A percentile compares a stretch with the other conserved stretches of the same genome.
These are phyloP conservation scores for Dendrobium chrysotoxum DNA, from an alignment of 106 monocot species.

Conservation along the genomic window DNA sequence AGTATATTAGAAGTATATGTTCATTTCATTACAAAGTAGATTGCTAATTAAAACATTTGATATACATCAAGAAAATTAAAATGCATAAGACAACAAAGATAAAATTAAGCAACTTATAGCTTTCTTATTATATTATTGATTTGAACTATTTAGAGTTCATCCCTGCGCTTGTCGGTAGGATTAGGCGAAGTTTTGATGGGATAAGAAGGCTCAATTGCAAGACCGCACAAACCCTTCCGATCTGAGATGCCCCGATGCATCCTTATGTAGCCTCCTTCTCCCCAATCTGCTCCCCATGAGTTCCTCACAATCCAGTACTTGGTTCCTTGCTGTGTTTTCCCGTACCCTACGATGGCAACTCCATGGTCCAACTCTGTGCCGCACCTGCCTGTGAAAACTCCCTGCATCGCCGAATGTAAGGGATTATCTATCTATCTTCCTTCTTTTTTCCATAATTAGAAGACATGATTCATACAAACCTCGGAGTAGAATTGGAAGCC, in stretches of 20 bases:
- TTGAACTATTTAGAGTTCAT: too few relatives aligned
- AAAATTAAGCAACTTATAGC: too few relatives aligned
- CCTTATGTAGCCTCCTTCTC: constrained; percentile 54
- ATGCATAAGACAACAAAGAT: too few relatives aligned
- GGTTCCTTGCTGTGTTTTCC: constrained; percentile 22
- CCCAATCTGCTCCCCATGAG: constrained; percentile 66
- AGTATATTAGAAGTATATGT: too few relatives aligned
- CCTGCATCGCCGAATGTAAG: constrained; percentile 9
- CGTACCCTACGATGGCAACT: constrained; percentile 41
- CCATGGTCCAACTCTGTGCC: constrained; percentile 55
- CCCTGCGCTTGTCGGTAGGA: background rate
- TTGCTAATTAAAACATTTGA: too few relatives aligned
- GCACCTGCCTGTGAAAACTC: constrained; percentile 36
- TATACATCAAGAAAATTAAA: too few relatives aligned
- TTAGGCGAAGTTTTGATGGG: constrained; percentile 28
- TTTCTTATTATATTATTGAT: too few relatives aligned
- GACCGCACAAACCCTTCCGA: constrained; percentile 30
- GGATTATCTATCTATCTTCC: too few relatives aligned
- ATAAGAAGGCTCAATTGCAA: constrained; percentile 41
- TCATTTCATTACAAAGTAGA: too few relatives aligned
- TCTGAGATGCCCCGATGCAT: constrained; percentile 25
- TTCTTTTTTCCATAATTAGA: too few relatives aligned
- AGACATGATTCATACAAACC: too few relatives aligned
- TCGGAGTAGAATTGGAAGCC: constrained; percentile 54
- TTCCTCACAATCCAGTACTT: constrained; percentile 71